These are phyloP conservation scores for Penicillium antarcticum DNA, from an alignment of 495 filamentous ascomycete species.

Conservation along the genomic window DNA sequence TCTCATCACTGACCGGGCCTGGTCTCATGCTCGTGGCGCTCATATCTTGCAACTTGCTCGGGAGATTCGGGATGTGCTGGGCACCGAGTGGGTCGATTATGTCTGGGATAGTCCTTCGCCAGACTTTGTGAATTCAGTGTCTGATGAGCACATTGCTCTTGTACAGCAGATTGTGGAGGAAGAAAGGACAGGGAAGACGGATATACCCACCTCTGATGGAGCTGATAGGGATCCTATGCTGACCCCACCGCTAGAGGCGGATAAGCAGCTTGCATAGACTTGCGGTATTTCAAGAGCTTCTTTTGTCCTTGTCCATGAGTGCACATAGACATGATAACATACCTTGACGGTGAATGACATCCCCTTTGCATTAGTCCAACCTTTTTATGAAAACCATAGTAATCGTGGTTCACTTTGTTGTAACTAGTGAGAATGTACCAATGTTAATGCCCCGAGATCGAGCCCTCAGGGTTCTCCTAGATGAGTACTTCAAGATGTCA, in stretches of 20 bases:
- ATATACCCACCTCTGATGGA: background rate
- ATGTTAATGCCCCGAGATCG: no score
- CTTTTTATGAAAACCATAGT: no score
- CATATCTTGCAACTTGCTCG: constrained; percentile 59
- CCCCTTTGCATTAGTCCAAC: no score
- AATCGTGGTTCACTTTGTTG: no score
- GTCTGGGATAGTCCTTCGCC: constrained; percentile 64
- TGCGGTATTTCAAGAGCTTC: background rate
- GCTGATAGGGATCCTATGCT: constrained; percentile 16
- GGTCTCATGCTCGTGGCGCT: constrained; percentile 55
- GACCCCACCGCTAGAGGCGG: constrained; percentile 32
- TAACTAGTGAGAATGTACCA: no score
- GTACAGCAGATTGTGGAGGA: constrained; percentile 11
- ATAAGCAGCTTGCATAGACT: constrained; percentile 15
- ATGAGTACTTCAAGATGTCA: no score
- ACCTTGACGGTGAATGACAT: no score
- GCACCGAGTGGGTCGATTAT: constrained; percentile 64
- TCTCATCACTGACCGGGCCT: constrained; percentile 50
- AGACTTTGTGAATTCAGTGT: constrained; percentile 57
- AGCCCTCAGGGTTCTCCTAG: no score
- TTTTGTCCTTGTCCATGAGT: background rate
- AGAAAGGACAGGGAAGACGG: constrained; percentile 2
- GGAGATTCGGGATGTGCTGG: constrained; percentile 61
- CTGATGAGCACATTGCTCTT: constrained; percentile 29
- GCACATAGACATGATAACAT: no score